These are phyloP conservation scores for Neocatenulostroma microsporum DNA, from an alignment of 2,329 filamentous ascomycete species.

Conservation along the genomic window DNA sequence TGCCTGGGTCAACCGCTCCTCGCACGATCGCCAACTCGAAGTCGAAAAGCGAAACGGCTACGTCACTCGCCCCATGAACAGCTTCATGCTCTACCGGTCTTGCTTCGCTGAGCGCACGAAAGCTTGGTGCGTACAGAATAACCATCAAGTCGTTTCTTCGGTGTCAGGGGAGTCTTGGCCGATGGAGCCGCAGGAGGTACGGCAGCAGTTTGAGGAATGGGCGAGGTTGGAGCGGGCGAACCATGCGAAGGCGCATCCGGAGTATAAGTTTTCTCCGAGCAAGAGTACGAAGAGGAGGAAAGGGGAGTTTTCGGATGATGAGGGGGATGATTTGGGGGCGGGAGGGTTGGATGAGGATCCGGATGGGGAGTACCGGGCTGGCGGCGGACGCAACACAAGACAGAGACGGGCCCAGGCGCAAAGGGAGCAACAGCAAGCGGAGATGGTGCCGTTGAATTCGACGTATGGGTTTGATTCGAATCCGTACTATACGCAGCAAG, in stretches of 20 bases:
- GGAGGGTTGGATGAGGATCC: constrained; percentile 29
- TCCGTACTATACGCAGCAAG: constrained; percentile 26
- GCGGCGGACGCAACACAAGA: constrained; percentile 19
- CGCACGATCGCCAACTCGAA: constrained; percentile 59
- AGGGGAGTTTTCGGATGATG: constrained; percentile 27
- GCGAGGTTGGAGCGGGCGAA: constrained; percentile 75
- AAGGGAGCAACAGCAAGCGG: constrained; percentile 6
- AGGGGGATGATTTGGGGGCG: constrained; percentile 27
- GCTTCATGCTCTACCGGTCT: constrained; percentile 95
- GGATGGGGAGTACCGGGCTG: constrained; percentile 25
- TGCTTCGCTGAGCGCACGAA: constrained; percentile 85
- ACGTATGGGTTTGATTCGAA: constrained; percentile 25
- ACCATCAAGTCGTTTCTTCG: constrained; percentile 85
- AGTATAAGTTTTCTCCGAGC: constrained; percentile 88
- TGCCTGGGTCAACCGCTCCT: constrained; percentile 65
- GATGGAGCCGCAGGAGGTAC: constrained; percentile 64
- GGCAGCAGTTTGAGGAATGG: constrained; percentile 67
- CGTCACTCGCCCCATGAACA: constrained; percentile 90
- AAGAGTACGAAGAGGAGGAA: constrained; percentile 54
- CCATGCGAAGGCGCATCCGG: constrained; percentile 75
- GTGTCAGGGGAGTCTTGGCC: constrained; percentile 85
- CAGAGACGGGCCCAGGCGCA: constrained; percentile 13
- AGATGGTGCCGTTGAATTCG: constrained; percentile 19
- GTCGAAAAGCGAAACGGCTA: constrained; percentile 65
- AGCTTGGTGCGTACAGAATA: constrained; percentile 71